Conservation (phyloP, 805 yeast species). For the Sugiyamaella lignohabitans region DNA sequence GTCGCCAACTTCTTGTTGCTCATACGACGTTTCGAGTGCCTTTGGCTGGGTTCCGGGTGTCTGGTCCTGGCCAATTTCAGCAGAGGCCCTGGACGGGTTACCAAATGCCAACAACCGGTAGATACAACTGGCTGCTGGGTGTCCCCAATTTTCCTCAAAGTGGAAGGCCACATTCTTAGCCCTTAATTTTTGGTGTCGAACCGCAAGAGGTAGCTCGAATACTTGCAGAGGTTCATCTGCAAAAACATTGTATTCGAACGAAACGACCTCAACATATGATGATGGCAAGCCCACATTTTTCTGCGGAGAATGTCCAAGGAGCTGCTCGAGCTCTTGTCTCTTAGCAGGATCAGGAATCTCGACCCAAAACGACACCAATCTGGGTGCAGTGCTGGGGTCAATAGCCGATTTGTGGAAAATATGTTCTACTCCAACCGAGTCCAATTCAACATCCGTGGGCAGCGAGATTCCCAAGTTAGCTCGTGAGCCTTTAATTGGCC, state of each 20-base stretch:
- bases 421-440: constrained; percentile 26
- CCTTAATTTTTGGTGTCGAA: constrained; percentile 11
- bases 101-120: constrained; percentile 29
- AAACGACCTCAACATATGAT: constrained; percentile 19
- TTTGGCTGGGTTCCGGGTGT: too few relatives aligned
- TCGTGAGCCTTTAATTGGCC: constrained; percentile 29
- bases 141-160: constrained; percentile 31
- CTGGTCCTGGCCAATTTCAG: too few relatives aligned
- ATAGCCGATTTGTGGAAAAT: constrained; percentile 19
- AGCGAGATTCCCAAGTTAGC: constrained; percentile 27
- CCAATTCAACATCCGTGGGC: constrained; percentile 19
- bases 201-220: constrained; percentile 17
- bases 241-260: constrained; percentile 20
- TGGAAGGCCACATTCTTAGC: constrained; percentile 21
- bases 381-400: constrained; percentile 27
- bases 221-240: constrained; percentile 20
- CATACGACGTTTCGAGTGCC: too few relatives aligned
- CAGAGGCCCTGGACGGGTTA: too few relatives aligned
- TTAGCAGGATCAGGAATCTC: constrained; percentile 17
- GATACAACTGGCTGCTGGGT: constrained; percentile 27
- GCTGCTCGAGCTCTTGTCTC: constrained; percentile 3
- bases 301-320: not conserved
- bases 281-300: constrained; percentile 6
- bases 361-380: constrained; percentile 27
- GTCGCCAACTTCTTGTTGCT: too few relatives aligned